Percentiles rank a stretch among this genome's conserved stretches.
phyloP scores from a whole-genome alignment of 805 yeast species.

The Wickerhamiella kurtzmanii region DNA sequence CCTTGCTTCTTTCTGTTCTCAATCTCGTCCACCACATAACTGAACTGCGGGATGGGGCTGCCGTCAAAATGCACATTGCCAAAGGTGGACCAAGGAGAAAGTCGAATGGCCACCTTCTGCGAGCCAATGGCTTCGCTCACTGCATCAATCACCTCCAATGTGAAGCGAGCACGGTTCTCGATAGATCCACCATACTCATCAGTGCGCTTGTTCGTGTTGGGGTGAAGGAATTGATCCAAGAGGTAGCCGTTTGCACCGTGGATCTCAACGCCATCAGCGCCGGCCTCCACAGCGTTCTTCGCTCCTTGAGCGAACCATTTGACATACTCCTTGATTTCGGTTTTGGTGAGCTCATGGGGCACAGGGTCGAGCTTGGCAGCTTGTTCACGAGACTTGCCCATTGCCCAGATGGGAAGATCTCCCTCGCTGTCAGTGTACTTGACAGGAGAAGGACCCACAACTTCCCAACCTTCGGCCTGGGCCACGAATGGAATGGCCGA shows the following conservation, averaged over 20 bases:
- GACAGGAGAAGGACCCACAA: neutral
- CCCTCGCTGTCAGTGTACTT: neutral
- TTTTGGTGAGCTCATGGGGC: conserved; percentile 23
- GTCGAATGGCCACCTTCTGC: conserved; percentile 34
- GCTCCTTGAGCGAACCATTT: conserved; percentile 40
- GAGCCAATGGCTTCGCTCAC: conserved; percentile 40
- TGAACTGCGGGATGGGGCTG: conserved; percentile 28
- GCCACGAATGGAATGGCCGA: neutral
- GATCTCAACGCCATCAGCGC: conserved; percentile 52
- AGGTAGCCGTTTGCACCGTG: conserved; percentile 55
- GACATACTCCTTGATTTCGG: conserved; percentile 34
- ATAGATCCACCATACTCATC: conserved; percentile 54
- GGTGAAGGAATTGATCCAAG: conserved; percentile 34
- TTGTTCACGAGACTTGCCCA: neutral
- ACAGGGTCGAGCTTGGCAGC: neutral
- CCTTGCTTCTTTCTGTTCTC: conserved; percentile 15
- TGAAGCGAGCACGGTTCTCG: conserved; percentile 42
- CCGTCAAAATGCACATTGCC: conserved; percentile 19
- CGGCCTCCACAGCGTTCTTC: conserved; percentile 36
- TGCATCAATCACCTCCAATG: conserved; percentile 40
- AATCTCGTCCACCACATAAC: conserved; percentile 31
- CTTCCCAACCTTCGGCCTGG: neutral
- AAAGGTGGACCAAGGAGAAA: conserved; percentile 23
- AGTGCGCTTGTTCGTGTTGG: conserved; percentile 35
- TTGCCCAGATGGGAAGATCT: neutral